Base-by-base conservation (phyloP, 441 rosid species). In the Gossypium schwendimanii region DNA sequence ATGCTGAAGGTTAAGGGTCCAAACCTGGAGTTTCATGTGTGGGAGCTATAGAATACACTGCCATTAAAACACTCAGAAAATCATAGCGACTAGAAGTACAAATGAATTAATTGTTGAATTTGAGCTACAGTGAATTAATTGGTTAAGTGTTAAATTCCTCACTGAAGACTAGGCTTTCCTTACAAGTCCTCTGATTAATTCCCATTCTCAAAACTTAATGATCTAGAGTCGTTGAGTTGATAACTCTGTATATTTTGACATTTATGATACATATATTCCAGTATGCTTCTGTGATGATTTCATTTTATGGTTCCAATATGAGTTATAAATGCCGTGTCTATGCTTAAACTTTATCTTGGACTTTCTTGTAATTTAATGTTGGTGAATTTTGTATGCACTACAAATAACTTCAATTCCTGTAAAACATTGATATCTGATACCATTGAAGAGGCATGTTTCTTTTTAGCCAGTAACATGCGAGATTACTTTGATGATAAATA, bases 231-330 rank as follows among this genome's bases (percentile, higher is more conserved):
- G 6, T 62, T 62, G 24, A 36, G 49, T 36, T 10, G 26, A 62
- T 36, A 17, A 62, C 20, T 62, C 49, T 62, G 67, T 44, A 0
- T 17, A 3, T 36, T 17, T 36, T 62, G 41, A 3, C 49, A 67
- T 67, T 15, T 67, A 26, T n/a, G 26, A 50, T 15, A 26, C 2
- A 9, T 26, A 26, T 49, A n/a, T 49, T 8, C 58, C 41, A 49
- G 71, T 24, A 7, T 49, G 33, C 71, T 50, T 4, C 10, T 15
- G 55, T 50, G 71, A 47, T 49, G 71, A 28, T 50, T 67, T 67
- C 4, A 15, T 28, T 9, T 50, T 23, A 67, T 28, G 45, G 55
- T 28, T 67, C 66, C 7, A 23, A 26, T 50, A 36, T 36, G 58
- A 26, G 69, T 67, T 77, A 26, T 59, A 36, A 55, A 23, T 59